Base-by-base conservation (phyloP, 2,329 filamentous ascomycete species). In the Cercospora sojina region DNA sequence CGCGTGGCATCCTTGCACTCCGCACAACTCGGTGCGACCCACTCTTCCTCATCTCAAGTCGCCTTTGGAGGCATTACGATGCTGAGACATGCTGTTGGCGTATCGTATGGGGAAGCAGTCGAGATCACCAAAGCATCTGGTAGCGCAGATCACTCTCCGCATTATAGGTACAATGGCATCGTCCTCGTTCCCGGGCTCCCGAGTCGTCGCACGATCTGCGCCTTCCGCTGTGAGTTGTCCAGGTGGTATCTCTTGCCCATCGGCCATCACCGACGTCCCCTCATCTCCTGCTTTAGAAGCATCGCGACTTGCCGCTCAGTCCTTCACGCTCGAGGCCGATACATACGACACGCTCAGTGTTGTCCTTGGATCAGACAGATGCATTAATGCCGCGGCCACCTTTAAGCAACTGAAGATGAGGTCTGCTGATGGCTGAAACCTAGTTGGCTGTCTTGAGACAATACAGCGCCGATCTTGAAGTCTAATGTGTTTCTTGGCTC, bases 401-500 rank as follows among this genome's bases (percentile, higher is more conserved):
- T 57, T 2, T n/a, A 35, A 32, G 31, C 27, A 18, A 8, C 10
- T 35, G 27, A 35, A 57, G 53, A 32, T 57, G 53, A 57, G 18
- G 53, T 57, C 27, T 35, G 53, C 4, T 32, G 27, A 18, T 13
- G 25, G 23, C 10, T 29, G 47, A n/a, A n/a, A n/a, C 23, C 47
- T 53, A 27, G 53, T 57, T 35, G 53, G n/a, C 53, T n/a, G 12
- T 35, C 29, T 57, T 35, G 9, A 35, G 53, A 57, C 29, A 35
- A 18, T n/a, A 32, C 53, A 35, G 27, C n/a, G 53, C 27, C 53
- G 53, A 57, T 57, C 53, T 57, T 31, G 29, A 57, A 57, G 27
- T 57, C 53, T 57, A 35, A 57, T 57, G 31, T 35, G 27, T 35
- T 57, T 31, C 53, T 57, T 57, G 53, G 53, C 53, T 57, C n/a